These are phyloP conservation scores for Coleophoma cylindrospora DNA, from an alignment of 2,329 filamentous ascomycete species.

Conservation along the genomic window DNA sequence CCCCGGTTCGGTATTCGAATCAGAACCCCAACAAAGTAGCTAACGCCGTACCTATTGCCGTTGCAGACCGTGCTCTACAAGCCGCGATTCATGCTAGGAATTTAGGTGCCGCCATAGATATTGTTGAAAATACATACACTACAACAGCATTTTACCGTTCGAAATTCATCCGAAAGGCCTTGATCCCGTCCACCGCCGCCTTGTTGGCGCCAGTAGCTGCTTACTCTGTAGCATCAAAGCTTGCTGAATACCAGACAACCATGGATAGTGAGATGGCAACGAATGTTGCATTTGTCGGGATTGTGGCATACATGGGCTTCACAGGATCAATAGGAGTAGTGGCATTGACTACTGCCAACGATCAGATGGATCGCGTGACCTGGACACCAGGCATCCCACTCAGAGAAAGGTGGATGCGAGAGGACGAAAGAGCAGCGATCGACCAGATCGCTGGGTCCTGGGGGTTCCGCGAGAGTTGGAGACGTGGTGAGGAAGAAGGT, in stretches of 20 bases:
- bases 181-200: slow-evolving; percentile 52
- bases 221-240: slow-evolving; percentile 65
- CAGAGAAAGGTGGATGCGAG: slow-evolving; percentile 76
- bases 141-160: slow-evolving; percentile 60
- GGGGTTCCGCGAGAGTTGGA: slow-evolving; percentile 80
- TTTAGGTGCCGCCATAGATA: slow-evolving; percentile 69
- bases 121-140: slow-evolving; percentile 66
- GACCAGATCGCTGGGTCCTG: slow-evolving; percentile 84
- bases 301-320: slow-evolving; percentile 77
- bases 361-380: slow-evolving; percentile 90
- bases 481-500: slow-evolving; percentile 85
- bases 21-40: slow-evolving; percentile 65
- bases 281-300: slow-evolving; percentile 71
- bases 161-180: slow-evolving; percentile 60
- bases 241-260: slow-evolving; percentile 63
- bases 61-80: slow-evolving; percentile 71
- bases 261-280: slow-evolving; percentile 75
- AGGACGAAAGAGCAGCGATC: slow-evolving; percentile 83
- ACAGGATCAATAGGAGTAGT: slow-evolving; percentile 79
- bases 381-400: slow-evolving; percentile 82
- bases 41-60: slow-evolving; percentile 65
- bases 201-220: slow-evolving; percentile 59
- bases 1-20: slow-evolving; percentile 52
- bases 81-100: slow-evolving; percentile 76
- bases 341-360: slow-evolving; percentile 80